phyloP scores from a whole-genome alignment of 2,329 filamentous ascomycete species.

The Cercospora zeina region DNA sequence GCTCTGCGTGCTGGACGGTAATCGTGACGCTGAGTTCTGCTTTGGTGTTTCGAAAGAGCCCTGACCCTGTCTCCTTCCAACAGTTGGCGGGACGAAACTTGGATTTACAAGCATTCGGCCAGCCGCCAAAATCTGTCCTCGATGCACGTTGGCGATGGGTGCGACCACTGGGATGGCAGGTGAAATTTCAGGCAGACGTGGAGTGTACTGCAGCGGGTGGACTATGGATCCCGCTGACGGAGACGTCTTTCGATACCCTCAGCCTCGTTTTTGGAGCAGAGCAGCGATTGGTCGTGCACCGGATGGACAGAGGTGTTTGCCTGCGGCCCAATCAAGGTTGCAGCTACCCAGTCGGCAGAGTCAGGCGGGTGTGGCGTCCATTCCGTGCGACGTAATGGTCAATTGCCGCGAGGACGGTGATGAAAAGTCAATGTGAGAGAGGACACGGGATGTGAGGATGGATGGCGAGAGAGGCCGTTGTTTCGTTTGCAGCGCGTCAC shows the following conservation, averaged over 20 bases:
- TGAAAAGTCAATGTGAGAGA: neutral
- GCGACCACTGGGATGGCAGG: conserved; percentile 10
- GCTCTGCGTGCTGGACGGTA: neutral
- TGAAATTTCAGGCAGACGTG: neutral
- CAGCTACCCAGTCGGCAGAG: conserved; percentile 5
- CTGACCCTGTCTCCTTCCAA: conserved; percentile 9
- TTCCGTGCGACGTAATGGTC: neutral
- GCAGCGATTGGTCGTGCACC: conserved; percentile 14
- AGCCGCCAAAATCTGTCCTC: neutral
- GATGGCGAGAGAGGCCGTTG: neutral
- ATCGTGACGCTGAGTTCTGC: conserved; percentile 18
- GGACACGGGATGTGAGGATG: neutral
- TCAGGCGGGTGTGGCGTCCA: conserved; percentile 5
- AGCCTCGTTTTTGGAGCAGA: conserved; percentile 16
- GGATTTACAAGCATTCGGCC: conserved; percentile 9
- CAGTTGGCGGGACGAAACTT: conserved; percentile 13
- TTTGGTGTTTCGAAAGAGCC: neutral
- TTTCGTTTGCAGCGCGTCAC: neutral
- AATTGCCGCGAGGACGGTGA: neutral
- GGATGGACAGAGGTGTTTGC: conserved; percentile 15
- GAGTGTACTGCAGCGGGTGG: neutral
- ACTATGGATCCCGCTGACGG: neutral
- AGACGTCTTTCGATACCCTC: neutral
- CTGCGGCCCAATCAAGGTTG: conserved; percentile 17
- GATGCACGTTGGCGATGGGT: conserved; percentile 5